Evolutionary conservation across 1,284 basidiomycete species (phyloP).

Genomic region (Cutaneotrichosporon daszewskae): DNA sequence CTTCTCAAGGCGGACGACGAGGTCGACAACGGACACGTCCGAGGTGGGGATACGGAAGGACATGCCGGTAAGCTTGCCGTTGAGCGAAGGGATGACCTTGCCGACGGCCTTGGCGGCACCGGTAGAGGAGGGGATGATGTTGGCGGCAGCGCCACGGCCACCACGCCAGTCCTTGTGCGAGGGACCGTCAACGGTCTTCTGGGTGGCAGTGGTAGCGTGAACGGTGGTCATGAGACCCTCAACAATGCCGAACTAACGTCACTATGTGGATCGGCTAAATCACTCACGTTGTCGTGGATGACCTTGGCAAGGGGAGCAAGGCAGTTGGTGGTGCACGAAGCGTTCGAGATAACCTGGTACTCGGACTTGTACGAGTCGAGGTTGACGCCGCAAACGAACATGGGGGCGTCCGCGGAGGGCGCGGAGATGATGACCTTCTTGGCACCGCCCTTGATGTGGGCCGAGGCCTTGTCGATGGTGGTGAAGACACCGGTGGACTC

Average conservation of each 20-base stretch:
- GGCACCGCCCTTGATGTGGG: constrained; percentile 97
- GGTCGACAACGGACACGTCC: constrained; percentile 97
- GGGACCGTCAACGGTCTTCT: constrained; percentile 98
- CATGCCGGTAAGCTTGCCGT: constrained; percentile 94
- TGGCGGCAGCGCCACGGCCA: constrained; percentile 91
- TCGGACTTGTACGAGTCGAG: constrained; percentile 87
- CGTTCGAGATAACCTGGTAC: constrained; percentile 94
- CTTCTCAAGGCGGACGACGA: constrained; percentile 91
- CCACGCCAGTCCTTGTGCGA: constrained; percentile 75
- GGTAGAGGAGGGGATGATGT: constrained; percentile 99
- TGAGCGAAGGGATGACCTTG: constrained; percentile 94
- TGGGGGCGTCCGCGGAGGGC: constrained; percentile 95
- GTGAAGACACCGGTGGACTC: constrained; percentile 99
- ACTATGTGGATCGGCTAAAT: constrained; percentile 2
- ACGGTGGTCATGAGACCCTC: constrained; percentile 99
- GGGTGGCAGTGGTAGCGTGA: constrained; percentile 93
- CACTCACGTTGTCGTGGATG: constrained; percentile 69
- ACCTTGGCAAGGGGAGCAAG: constrained; percentile 98
- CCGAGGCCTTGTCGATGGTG: constrained; percentile 77
- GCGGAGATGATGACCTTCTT: constrained; percentile 99
- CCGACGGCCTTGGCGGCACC: constrained; percentile 99
- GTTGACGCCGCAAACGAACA: constrained; percentile 97
- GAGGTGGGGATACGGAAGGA: constrained; percentile 96
- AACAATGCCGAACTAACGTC: constrained; percentile 64
- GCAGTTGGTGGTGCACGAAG: constrained; percentile 99